Conservation (phyloP, 2,329 filamentous ascomycete species). For the Alternaria postmessia region DNA sequence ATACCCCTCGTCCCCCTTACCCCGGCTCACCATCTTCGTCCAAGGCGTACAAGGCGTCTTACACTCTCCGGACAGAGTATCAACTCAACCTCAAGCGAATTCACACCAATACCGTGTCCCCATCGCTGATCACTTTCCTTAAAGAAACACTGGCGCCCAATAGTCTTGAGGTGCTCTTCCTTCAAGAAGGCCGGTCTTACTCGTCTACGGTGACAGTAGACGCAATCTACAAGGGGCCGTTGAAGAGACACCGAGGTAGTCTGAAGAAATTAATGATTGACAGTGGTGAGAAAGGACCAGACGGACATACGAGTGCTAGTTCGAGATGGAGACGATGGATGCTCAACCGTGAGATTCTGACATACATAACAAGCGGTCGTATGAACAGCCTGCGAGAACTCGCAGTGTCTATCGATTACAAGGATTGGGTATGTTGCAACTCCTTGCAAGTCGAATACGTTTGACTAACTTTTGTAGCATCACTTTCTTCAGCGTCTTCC, state of each 20-base stretch:
- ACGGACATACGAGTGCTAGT: conserved; percentile 50
- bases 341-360: conserved; percentile 71
- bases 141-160: conserved; percentile 81
- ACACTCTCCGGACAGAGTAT: conserved; percentile 50
- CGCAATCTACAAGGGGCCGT: conserved; percentile 72
- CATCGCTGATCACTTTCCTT: conserved; percentile 74
- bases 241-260: conserved; percentile 75
- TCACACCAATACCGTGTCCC: conserved; percentile 76
- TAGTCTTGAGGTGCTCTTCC: conserved; percentile 78
- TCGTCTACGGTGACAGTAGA: conserved; percentile 71
- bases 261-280: conserved; percentile 78
- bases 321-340: conserved; percentile 74
- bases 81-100: conserved; percentile 73
- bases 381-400: conserved; percentile 77
- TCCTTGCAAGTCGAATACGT: neutral
- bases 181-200: conserved; percentile 70
- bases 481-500: conserved; percentile 79
- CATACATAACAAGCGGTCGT: conserved; percentile 77
- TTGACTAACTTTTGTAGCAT: conserved; percentile 62
- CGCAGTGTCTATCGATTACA: conserved; percentile 75
- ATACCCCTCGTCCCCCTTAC: conserved; percentile 49
- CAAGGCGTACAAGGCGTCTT: conserved; percentile 50
- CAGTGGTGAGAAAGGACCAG: conserved; percentile 65
- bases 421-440: conserved; percentile 72
- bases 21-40: conserved; percentile 48